A percentile compares a stretch with the other conserved stretches of the same genome.
phyloP scores from a whole-genome alignment of 2,329 filamentous ascomycete genomes.

The Pseudohalonectria lignicola region DNA sequence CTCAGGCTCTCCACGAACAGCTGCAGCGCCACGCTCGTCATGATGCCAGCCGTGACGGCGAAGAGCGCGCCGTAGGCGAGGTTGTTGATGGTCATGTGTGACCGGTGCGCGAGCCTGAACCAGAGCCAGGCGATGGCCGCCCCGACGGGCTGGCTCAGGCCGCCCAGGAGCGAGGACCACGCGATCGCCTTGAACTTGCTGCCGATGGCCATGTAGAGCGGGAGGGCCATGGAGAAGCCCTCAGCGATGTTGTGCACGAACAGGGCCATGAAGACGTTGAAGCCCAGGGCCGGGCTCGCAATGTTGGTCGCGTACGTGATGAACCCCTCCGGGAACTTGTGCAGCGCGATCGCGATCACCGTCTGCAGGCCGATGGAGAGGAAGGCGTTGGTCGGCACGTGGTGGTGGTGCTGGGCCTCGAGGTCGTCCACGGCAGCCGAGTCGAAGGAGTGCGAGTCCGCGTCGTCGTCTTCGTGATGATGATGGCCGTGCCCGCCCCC shows the following conservation, averaged over 20 bases:
- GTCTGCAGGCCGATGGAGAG: slow-evolving; percentile 93
- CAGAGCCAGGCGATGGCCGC: slow-evolving; percentile 75
- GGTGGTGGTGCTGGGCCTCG: slow-evolving; percentile 68
- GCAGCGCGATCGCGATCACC: slow-evolving; percentile 84
- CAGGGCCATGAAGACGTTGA: slow-evolving; percentile 87
- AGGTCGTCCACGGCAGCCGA: slow-evolving; percentile 20
- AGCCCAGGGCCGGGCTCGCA: slow-evolving; percentile 76
- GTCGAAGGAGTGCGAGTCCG: slow-evolving; percentile 8
- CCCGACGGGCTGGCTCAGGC: slow-evolving; percentile 76
- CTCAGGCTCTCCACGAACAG: slow-evolving; percentile 79
- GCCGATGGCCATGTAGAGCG: slow-evolving; percentile 80
- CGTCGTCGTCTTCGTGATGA: slow-evolving; percentile 10
- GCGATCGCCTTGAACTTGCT: slow-evolving; percentile 73
- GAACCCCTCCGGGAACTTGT: slow-evolving; percentile 83
- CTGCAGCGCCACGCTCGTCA: slow-evolving; percentile 86
- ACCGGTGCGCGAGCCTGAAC: slow-evolving; percentile 59
- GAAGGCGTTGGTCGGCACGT: slow-evolving; percentile 90
- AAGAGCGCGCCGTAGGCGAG: slow-evolving; percentile 73
- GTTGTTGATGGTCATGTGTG: slow-evolving; percentile 37
- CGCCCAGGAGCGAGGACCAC: slow-evolving; percentile 75
- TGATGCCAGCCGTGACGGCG: slow-evolving; percentile 82
- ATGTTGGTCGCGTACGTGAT: slow-evolving; percentile 97
- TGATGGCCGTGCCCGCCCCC: slow-evolving; percentile 2
- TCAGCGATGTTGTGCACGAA: slow-evolving; percentile 98
- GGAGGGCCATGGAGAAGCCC: slow-evolving; percentile 87